Evolutionary conservation across 192 early-diverging fungal species (phyloP).

Genomic region (Phlyctochytrium bullatum): DNA sequence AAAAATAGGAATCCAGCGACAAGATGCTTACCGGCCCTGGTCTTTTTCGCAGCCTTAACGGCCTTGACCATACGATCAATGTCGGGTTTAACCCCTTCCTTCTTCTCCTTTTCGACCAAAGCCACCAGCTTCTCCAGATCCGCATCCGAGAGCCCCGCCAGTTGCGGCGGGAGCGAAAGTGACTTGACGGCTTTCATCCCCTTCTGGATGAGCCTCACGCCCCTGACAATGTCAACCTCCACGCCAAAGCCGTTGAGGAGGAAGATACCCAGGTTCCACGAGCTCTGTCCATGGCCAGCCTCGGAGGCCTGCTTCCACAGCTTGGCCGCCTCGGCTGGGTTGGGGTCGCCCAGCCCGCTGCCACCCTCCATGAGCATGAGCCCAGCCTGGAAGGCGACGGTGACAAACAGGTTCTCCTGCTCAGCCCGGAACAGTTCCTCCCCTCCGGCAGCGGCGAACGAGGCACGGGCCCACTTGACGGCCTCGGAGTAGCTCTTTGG

Average conservation of each 20-base stretch:
- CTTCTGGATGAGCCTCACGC: conserved; percentile 23
- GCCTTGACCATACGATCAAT: not conserved
- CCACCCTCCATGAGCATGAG: conserved; percentile 37
- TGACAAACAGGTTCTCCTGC: conserved; percentile 25
- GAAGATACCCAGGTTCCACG: conserved; percentile 44
- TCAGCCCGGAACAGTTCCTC: conserved; percentile 11
- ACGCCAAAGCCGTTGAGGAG: conserved; percentile 42
- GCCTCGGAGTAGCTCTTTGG: conserved; percentile 20
- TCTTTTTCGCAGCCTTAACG: not conserved
- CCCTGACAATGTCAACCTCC: conserved; percentile 24
- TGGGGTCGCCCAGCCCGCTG: conserved; percentile 29
- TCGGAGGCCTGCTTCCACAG: conserved; percentile 17
- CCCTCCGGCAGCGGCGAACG: conserved; percentile 19
- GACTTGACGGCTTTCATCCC: conserved; percentile 25
- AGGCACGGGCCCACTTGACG: conserved; percentile 22
- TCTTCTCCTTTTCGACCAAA: conserved; percentile 12
- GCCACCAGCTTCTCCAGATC: conserved; percentile 21
- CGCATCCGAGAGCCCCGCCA: conserved; percentile 25
- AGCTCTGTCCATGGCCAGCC: conserved; percentile 28
- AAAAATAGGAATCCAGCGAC: too few species aligned
- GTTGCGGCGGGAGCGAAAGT: conserved; percentile 33
- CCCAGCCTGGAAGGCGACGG: conserved; percentile 30
- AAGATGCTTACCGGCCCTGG: too few species aligned
- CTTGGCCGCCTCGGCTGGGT: conserved; percentile 19
- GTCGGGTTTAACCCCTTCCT: not conserved